Evolutionary conservation across 805 yeast genomes (phyloP).

Genomic region (Nematodospora valgi): DNA sequence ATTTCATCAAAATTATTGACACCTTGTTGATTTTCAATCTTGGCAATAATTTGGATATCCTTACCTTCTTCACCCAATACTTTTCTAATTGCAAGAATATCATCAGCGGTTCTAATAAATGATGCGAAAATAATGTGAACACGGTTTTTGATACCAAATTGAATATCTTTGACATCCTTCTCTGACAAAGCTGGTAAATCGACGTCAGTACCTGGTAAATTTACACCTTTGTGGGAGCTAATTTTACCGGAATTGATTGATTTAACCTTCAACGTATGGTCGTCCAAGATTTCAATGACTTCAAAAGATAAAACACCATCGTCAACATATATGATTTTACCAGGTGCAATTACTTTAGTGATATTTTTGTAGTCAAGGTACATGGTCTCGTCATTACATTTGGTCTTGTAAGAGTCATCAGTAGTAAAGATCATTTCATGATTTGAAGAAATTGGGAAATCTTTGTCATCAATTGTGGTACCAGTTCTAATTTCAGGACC

Average conservation of each 20-base stretch:
- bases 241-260: slow-evolving; percentile 94
- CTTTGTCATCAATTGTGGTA: slow-evolving; percentile 75
- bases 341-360: slow-evolving; percentile 85
- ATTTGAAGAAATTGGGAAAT: slow-evolving; percentile 77
- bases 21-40: slow-evolving; percentile 99
- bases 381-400: slow-evolving; percentile 78
- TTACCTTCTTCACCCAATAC: slow-evolving; percentile 97
- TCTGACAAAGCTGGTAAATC: slow-evolving; percentile 97
- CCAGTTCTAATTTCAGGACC: slow-evolving; percentile 99
- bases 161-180: slow-evolving; percentile 89
- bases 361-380: slow-evolving; percentile 93
- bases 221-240: slow-evolving; percentile 98
- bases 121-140: slow-evolving; percentile 99
- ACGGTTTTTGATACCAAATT: slow-evolving; percentile 94
- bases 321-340: slow-evolving; percentile 90
- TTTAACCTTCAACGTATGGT: slow-evolving; percentile 75
- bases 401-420: slow-evolving; percentile 69
- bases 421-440: slow-evolving; percentile 94
- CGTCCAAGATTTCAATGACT: slow-evolving; percentile 81
- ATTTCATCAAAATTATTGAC: slow-evolving; percentile 99
- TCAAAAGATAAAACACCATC: slow-evolving; percentile 97
- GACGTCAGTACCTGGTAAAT: slow-evolving; percentile 98
- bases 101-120: slow-evolving; percentile 92
- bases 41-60: slow-evolving; percentile 92
- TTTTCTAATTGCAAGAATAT: slow-evolving; percentile 83